Evolutionary conservation across 2,329 filamentous ascomycete genomes (phyloP), one percentile per base, ranked within the genome.

Genomic region (Fusarium pseudograminearum): DNA sequence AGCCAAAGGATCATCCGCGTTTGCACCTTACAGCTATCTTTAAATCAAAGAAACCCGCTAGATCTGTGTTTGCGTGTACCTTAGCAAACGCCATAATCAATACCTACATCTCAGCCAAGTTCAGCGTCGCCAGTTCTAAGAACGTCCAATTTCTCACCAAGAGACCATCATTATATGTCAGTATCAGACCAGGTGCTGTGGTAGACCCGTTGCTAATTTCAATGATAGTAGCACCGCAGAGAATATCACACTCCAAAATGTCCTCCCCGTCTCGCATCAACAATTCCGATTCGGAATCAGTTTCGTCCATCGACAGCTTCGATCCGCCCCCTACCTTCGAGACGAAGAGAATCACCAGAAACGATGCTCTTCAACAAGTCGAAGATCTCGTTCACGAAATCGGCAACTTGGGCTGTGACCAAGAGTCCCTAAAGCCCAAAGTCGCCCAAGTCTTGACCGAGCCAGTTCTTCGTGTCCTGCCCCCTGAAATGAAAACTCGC

Each of bases 201-300:
- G 14, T 15, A 4, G 12, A 9, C 11, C 7, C 8, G 8, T 30
- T 6, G 7, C 26, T 30, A 28, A 45, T 45, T 9, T n/a, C 16
- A n/a, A 42, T 5, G 12, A n/a, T 4, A 45, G 11, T 6, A n/a
- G 31, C 7, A 18, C 7, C 6, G 16, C 42, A 2, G 18, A 9
- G 10, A 18, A 36, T 6, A 26, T 0, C 11, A 26, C 10, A 36
- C 24, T 4, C 15, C 4, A 33, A 24, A 16, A 62, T 62, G 45
- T 9, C 22, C 1, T 7, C n/a, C 0, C 4, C 9, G 0, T 16
- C 12, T 6, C 4, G 18, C 1, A 28, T 33, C 1, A 3, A 42
- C 1, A 16, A 55, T 7, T n/a, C 5, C 4, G 46, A 55, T 5
- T 7, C 20, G 4, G 18, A 20, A 26, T 63, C 60, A 1, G 7